Base-by-base conservation (phyloP, 2,329 filamentous ascomycete genomes). In the Coniochaeta ligniaria region DNA sequence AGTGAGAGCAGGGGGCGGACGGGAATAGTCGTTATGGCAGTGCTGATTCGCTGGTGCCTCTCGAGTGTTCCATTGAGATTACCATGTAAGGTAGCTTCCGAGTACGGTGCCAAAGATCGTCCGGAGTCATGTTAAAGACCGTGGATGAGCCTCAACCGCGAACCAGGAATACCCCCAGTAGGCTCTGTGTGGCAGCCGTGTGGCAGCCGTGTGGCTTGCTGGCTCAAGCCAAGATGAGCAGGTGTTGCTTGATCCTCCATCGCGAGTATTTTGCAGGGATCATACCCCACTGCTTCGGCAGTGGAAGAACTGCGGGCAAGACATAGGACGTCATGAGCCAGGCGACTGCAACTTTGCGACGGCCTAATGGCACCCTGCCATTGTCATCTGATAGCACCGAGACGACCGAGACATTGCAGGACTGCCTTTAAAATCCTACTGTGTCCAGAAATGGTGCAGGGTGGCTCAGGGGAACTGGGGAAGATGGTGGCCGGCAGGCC, bases 301-400 rank as follows among this genome's bases (percentile, higher is more conserved):
- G 47, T 52, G 47, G 47, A 5, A 52, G 6, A n/a, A 8, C 26
- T 52, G 47, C 47, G 22, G 14, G 24, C 47, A 52, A 52, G 47
- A 52, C 47, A 52, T 26, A 14, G 47, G 47, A 52, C 47, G 47
- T 52, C 47, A 52, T 52, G 47, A 52, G 24, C 47, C 47, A 52
- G 47, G 17, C 24, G 6, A 31, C 16, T 52, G 47, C 47, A 14
- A 52, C 47, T 52, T 22, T 38, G 54, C 54, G 8, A 57, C 54
- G 54, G 54, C 54, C 12, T 35, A 57, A 57, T 57, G 54, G 54
- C 33, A 57, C 54, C 54, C 35, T 57, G 54, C 54, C 54, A 57
- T 57, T 16, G 35, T 57, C 54, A 36, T 38, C 35, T 57, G 54
- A 57, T 57, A 57, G 14, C 54, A 57, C 54, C 54, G 54, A 57